Evolutionary conservation across 495 filamentous ascomycete species (phyloP).

Genomic region (Astrothelium macrocarpum): DNA sequence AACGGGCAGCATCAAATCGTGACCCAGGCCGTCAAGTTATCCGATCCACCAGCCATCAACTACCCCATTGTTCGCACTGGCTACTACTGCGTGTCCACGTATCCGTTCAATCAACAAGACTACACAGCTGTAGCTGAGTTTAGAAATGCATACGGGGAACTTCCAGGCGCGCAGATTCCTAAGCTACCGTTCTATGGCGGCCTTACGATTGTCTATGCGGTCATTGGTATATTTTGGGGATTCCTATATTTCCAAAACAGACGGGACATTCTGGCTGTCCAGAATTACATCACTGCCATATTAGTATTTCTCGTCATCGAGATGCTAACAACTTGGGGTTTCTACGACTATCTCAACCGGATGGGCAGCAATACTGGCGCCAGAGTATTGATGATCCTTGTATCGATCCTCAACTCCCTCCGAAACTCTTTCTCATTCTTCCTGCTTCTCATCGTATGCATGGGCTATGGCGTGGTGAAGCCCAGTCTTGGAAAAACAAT

Average conservation of each 20-base stretch:
- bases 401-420: slow-evolving; percentile 82
- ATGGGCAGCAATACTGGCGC: slow-evolving; percentile 75
- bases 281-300: slow-evolving; percentile 98
- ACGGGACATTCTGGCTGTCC: slow-evolving; percentile 90
- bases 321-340: slow-evolving; percentile 97
- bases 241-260: slow-evolving; percentile 95
- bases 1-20: slow-evolving; percentile 59
- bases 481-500: slow-evolving; percentile 87
- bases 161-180: slow-evolving; percentile 88
- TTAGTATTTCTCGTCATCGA: slow-evolving; percentile 88
- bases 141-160: slow-evolving; percentile 90
- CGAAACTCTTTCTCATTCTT: slow-evolving; percentile 99
- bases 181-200: slow-evolving; percentile 97
- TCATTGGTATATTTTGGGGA: slow-evolving; percentile 80
- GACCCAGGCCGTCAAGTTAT: slow-evolving; percentile 74
- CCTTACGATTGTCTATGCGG: slow-evolving; percentile 85
- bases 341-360: slow-evolving; percentile 90
- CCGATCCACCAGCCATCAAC: slow-evolving; percentile 58
- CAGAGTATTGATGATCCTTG: slow-evolving; percentile 78
- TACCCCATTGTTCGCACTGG: slow-evolving; percentile 81
- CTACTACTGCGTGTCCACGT: slow-evolving; percentile 89
- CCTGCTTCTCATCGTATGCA: slow-evolving; percentile 94
- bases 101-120: slow-evolving; percentile 47
- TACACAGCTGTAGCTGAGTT: slow-evolving; percentile 84
- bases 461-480: slow-evolving; percentile 98